Evolutionary conservation across 2,329 filamentous ascomycete genomes (phyloP), one percentile per base, ranked within the genome.

Genomic region (Microsporum canis): DNA sequence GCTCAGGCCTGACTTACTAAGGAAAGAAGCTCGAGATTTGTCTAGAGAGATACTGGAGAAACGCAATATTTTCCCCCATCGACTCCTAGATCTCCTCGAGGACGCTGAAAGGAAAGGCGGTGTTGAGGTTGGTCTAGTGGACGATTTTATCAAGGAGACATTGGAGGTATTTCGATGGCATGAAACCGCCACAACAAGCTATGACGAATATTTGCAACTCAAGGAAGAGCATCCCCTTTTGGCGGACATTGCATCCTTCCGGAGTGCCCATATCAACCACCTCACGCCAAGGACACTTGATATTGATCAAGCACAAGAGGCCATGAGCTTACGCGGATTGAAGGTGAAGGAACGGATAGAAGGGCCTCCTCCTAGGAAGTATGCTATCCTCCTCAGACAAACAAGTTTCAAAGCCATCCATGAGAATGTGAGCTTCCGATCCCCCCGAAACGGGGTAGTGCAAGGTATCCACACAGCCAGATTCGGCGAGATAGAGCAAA

Each of bases 401-500:
- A 82, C 80, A 0, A 83, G 80, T 61, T 82, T 83, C 61, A 69
- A 77, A 1, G 80, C 80, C 0, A 66, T 82, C 0, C 75, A 81
- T 58, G 80, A 82, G 65, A 68, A 68, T 0, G 75, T 82, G 2
- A 68, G 69, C 0, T 82, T 82, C 62, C 64, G 61, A 0, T 66
- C 68, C 10, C 65, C 0, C 55, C 65, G 3, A 60, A 41, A 14
- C 14, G 58, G 38, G 23, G 27, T 39, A 12, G 60, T 71, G 0
- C 66, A 72, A 4, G 77, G 76, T 1, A 74, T 70, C 0, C 80
- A 82, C 58, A 78, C 72, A 3, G 79, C 80, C 0, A 71, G 80
- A 0, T 82, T 82, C 38, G 80, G 80, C 0, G 80, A 82, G 65
- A 76, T 82, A 5, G 80, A 82, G 64, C 76, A 82, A 65, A 73